Conservation (phyloP, 164 flowering plant species). For the Hamamelis virginiana region DNA sequence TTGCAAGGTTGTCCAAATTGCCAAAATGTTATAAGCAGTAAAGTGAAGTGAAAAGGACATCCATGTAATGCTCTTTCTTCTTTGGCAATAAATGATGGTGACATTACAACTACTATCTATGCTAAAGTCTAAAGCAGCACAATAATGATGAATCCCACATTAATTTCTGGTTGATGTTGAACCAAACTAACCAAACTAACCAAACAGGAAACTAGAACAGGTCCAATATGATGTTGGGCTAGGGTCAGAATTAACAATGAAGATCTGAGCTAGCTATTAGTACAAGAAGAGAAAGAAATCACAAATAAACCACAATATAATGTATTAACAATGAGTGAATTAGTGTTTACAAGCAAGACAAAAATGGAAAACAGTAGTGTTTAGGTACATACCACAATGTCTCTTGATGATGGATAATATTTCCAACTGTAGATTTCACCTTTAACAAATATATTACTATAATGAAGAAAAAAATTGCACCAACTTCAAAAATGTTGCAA, state of each 20-base stretch:
- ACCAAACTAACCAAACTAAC: constrained; percentile 21
- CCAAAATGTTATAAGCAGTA: constrained; percentile 12
- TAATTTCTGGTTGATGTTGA: constrained; percentile 12
- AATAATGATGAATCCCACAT: constrained; percentile 17
- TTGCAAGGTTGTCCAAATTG: constrained; percentile 8
- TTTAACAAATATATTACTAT: constrained; percentile 4
- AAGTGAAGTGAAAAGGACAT: constrained; percentile 23
- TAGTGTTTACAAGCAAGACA: constrained; percentile 6
- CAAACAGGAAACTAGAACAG: constrained; percentile 7
- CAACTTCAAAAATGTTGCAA: constrained; percentile 20
- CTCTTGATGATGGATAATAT: constrained; percentile 1
- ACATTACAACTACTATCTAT: constrained; percentile 35
- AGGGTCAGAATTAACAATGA: neutral
- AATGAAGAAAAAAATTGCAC: neutral
- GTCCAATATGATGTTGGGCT: neutral
- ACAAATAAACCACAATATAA: too few relatives aligned
- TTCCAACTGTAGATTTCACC: constrained; percentile 25
- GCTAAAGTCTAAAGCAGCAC: constrained; percentile 30
- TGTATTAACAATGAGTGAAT: neutral
- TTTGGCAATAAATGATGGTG: constrained; percentile 28
- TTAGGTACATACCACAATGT: constrained; percentile 8
- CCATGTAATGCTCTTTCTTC: constrained; percentile 16
- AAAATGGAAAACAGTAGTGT: constrained; percentile 3
- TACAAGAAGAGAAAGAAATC: too few relatives aligned
- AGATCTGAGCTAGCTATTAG: too few relatives aligned